Percentiles rank a stretch among this genome's conserved stretches.
Evolutionary conservation across 202 grass and related monocot species (phyloP).

Genomic region (Alloteropsis angusta): DNA sequence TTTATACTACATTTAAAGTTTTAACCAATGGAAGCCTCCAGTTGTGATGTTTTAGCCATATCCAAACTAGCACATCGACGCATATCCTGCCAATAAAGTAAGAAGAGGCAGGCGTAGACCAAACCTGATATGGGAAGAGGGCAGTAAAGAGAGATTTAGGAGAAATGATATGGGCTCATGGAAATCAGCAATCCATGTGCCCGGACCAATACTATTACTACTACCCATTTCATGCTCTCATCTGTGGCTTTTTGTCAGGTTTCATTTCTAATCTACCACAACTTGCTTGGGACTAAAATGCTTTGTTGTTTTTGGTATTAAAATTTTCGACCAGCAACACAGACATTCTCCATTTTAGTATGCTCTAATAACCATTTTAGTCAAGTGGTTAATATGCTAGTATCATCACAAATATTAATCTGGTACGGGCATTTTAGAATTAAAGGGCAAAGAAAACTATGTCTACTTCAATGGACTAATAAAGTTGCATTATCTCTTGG

Average conservation of each 20-base stretch:
- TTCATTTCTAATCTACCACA: background rate
- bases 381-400: background rate
- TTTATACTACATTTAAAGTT: background rate
- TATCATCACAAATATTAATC: background rate
- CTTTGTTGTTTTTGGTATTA: background rate
- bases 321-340: background rate
- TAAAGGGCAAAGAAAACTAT: background rate
- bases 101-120: background rate
- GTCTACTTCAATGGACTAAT: background rate
- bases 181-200: background rate
- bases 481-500: constrained; percentile 8
- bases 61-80: background rate
- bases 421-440: background rate
- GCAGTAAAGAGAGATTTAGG: background rate
- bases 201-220: background rate
- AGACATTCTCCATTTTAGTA: background rate
- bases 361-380: background rate
- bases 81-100: background rate
- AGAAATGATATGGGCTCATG: background rate
- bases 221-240: background rate
- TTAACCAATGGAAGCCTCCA: background rate
- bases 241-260: background rate
- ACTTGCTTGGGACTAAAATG: background rate
- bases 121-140: background rate
- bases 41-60: background rate